phyloP scores from a whole-genome alignment of 768 basidiomycete genomes.

The Phaeotremella skinneri region DNA sequence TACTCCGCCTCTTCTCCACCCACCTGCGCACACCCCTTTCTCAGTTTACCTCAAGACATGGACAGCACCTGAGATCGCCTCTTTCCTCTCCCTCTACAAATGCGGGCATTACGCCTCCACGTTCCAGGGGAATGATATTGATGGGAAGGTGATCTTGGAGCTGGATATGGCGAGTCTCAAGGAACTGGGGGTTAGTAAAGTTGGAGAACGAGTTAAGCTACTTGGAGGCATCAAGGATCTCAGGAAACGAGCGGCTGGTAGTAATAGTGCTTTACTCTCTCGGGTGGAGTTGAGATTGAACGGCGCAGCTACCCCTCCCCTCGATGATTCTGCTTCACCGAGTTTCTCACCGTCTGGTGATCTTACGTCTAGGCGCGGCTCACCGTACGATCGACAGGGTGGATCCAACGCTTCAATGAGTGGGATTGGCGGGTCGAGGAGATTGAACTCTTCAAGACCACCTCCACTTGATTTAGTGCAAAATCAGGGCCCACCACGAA shows the following conservation, averaged over 20 bases:
- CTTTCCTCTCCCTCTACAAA: conserved; percentile 76
- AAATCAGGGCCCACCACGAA: conserved; percentile 57
- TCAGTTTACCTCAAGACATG: conserved; percentile 47
- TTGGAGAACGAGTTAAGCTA: conserved; percentile 88
- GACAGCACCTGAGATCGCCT: conserved; percentile 54
- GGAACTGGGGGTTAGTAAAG: conserved; percentile 84
- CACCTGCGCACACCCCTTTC: conserved; percentile 34
- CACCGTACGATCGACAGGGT: not conserved
- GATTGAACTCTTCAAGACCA: conserved; percentile 64
- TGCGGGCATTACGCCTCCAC: conserved; percentile 65
- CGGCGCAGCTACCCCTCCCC: conserved; percentile 29
- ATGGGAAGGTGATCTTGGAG: conserved; percentile 86
- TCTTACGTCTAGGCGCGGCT: not conserved
- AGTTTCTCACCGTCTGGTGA: not conserved
- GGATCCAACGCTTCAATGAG: not conserved
- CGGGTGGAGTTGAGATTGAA: conserved; percentile 33
- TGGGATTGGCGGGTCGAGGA: conserved; percentile 25
- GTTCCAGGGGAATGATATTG: conserved; percentile 84
- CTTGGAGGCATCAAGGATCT: conserved; percentile 77
- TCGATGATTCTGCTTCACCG: conserved; percentile 10
- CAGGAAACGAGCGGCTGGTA: conserved; percentile 58
- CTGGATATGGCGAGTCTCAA: conserved; percentile 80
- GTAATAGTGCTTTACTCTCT: conserved; percentile 27
- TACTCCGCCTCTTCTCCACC: conserved; percentile 36
- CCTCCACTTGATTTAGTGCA: conserved; percentile 70